Evolutionary conservation across 2,329 filamentous ascomycete species (phyloP).

Genomic region (Celoporthe dispersa): DNA sequence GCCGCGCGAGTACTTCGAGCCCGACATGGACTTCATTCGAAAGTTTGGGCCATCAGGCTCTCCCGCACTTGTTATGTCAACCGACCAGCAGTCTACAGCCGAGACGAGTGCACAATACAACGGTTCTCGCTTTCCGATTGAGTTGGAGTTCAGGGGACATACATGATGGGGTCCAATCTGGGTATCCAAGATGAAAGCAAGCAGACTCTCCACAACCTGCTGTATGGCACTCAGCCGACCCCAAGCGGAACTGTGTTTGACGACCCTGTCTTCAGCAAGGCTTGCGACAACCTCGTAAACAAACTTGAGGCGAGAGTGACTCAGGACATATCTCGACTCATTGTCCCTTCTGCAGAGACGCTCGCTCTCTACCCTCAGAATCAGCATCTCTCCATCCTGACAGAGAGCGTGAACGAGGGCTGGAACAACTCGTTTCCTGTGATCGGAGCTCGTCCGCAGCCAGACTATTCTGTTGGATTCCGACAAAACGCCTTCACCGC

Average conservation of each 20-base stretch:
- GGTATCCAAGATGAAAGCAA: constrained; percentile 36
- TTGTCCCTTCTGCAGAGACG: constrained; percentile 41
- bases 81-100: neutral
- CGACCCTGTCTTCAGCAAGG: constrained; percentile 40
- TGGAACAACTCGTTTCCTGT: constrained; percentile 48
- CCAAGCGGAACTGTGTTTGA: constrained; percentile 41
- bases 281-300: constrained; percentile 37
- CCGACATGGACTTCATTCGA: neutral
- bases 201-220: constrained; percentile 32
- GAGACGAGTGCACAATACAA: neutral
- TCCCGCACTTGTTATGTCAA: neutral
- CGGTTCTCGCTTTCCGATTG: neutral
- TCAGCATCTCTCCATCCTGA: constrained; percentile 37
- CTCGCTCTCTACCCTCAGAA: constrained; percentile 36
- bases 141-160: neutral
- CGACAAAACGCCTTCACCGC: constrained; percentile 48
- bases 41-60: neutral
- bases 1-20: neutral
- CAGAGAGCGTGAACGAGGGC: constrained; percentile 47
- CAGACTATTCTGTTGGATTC: no score
- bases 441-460: constrained; percentile 44
- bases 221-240: constrained; percentile 34
- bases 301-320: constrained; percentile 42
- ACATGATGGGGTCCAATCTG: neutral
- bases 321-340: constrained; percentile 38